Conservation (phyloP, 345 rosid genomes). For the Raphanus raphanistrum region DNA sequence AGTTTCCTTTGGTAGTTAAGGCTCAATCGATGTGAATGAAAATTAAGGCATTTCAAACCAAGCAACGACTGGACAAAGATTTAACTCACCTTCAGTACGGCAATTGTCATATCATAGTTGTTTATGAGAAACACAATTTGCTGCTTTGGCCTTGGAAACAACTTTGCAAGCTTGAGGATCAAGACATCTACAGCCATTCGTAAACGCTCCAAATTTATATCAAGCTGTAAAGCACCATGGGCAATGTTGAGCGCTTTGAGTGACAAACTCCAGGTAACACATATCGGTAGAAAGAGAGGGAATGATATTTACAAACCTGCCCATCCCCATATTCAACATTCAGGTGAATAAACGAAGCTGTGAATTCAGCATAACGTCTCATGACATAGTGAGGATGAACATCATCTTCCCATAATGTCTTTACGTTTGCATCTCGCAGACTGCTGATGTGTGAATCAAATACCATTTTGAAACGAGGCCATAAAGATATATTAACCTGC, state of each 20-base stretch:
- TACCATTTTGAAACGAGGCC: constrained; percentile 99
- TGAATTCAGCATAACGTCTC: constrained; percentile 99
- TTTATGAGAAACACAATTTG: constrained; percentile 89
- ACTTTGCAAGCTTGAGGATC: constrained; percentile 78
- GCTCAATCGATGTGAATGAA: constrained; percentile 7
- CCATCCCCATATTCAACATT: constrained; percentile 97
- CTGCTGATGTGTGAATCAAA: constrained; percentile 91
- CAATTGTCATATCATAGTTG: constrained; percentile 94
- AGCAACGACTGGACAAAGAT: not conserved
- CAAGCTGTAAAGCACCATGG: constrained; percentile 64
- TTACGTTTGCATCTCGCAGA: constrained; percentile 84
- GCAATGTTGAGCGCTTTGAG: constrained; percentile 4
- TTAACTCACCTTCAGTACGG: constrained; percentile 79
- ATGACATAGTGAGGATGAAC: constrained; percentile 97
- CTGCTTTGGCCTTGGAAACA: constrained; percentile 68
- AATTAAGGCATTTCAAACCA: constrained; percentile 11
- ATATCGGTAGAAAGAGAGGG: constrained; percentile 13
- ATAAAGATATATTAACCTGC: constrained; percentile 91
- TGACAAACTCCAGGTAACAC: constrained; percentile 1
- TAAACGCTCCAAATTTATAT: constrained; percentile 86
- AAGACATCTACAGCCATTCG: constrained; percentile 94
- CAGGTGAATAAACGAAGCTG: constrained; percentile 94
- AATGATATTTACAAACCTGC: constrained; percentile 56
- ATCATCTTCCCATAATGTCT: constrained; percentile 96
- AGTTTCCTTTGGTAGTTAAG: not conserved